Evolutionary conservation across 106 monocot genomes (phyloP).

Genomic region (Posidonia australis): DNA sequence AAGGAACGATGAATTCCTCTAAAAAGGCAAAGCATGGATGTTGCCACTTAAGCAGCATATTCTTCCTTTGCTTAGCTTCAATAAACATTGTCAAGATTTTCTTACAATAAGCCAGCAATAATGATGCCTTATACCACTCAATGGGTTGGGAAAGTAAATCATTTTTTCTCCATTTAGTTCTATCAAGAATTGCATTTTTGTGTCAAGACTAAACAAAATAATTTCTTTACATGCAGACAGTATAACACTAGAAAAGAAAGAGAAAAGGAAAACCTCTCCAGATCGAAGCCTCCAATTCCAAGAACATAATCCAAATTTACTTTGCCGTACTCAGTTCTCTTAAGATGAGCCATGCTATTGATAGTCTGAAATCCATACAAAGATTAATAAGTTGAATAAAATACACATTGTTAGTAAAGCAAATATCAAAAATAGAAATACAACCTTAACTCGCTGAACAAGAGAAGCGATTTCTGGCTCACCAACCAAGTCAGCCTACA

Average conservation of each 20-base stretch:
- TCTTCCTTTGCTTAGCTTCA: too few relatives aligned
- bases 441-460: constrained; percentile 69
- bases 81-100: too few relatives aligned
- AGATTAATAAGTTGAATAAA: neutral
- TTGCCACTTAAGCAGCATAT: too few relatives aligned
- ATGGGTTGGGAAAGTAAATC: too few relatives aligned
- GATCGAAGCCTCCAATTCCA: constrained; percentile 97
- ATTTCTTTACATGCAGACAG: too few relatives aligned
- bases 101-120: too few relatives aligned
- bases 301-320: constrained; percentile 98
- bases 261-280: constrained; percentile 63
- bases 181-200: too few relatives aligned
- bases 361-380: constrained; percentile 45
- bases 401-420: neutral
- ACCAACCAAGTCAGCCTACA: constrained; percentile 79
- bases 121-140: too few relatives aligned
- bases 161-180: too few relatives aligned
- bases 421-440: neutral
- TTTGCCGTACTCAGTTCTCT: constrained; percentile 69
- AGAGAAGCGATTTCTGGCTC: constrained; percentile 58
- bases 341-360: constrained; percentile 84
- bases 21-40: too few relatives aligned
- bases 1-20: too few relatives aligned
- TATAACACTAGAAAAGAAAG: neutral
- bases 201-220: too few relatives aligned